Evolutionary conservation across 768 basidiomycete species (phyloP).

Genomic region (Pleurotus giganteus): DNA sequence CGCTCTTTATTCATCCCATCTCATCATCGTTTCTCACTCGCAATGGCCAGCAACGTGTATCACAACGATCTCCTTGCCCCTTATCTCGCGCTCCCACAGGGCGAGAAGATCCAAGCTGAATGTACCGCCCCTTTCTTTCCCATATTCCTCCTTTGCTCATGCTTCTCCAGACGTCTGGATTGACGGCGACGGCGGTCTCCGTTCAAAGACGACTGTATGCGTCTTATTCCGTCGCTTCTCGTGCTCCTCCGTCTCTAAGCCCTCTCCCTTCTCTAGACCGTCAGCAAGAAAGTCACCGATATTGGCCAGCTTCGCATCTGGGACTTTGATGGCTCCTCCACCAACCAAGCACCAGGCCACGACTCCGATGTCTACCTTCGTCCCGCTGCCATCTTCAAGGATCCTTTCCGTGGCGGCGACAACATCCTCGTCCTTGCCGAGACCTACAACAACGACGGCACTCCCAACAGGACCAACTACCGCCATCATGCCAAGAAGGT

Average conservation of each 20-base stretch:
- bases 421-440: constrained; percentile 97
- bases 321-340: constrained; percentile 99
- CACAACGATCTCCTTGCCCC: constrained; percentile 86
- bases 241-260: constrained; percentile 13
- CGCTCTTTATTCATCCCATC: constrained; percentile 1
- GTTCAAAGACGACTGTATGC: constrained; percentile 93
- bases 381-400: constrained; percentile 95
- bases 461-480: constrained; percentile 95
- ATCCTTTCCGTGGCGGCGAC: constrained; percentile 98
- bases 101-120: constrained; percentile 92
- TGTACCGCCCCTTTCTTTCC: constrained; percentile 44
- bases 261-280: constrained; percentile 54
- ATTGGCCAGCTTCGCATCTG: constrained; percentile 92
- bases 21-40: constrained; percentile 19
- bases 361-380: constrained; percentile 99
- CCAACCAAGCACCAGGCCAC: constrained; percentile 92
- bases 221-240: constrained; percentile 3
- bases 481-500: constrained; percentile 92
- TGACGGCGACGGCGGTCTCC: constrained; percentile 91
- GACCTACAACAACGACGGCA: constrained; percentile 98
- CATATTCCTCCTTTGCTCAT: constrained; percentile 17
- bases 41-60: constrained; percentile 47
- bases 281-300: constrained; percentile 81
- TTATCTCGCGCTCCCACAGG: constrained; percentile 87
- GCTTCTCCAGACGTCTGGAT: constrained; percentile 87